A percentile compares a stretch with the other conserved stretches of the same genome.
These are phyloP conservation scores for Fusarium ramigenum DNA, from an alignment of 2,329 filamentous ascomycete species.

Conservation along the genomic window DNA sequence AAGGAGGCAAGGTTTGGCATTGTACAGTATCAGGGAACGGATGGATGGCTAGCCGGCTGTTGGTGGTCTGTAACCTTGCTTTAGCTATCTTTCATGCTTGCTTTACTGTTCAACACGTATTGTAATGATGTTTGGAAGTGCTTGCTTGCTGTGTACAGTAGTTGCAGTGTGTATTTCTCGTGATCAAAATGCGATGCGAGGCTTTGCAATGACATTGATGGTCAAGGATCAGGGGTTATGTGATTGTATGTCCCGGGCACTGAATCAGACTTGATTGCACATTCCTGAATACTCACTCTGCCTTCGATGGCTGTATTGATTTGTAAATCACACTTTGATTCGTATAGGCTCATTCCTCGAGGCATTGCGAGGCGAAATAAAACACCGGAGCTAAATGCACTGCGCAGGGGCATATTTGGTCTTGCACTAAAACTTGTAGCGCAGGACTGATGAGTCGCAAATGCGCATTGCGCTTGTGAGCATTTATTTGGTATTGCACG, in stretches of 20 bases:
- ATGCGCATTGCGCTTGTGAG: background rate
- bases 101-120: conserved; percentile 18
- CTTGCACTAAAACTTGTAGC: background rate
- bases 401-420: background rate
- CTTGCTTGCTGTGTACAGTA: background rate
- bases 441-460: background rate
- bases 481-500: background rate
- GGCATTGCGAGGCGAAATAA: background rate
- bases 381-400: background rate
- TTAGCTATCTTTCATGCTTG: conserved; percentile 30
- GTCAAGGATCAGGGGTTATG: background rate
- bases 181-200: background rate
- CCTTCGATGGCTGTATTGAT: background rate
- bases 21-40: conserved; percentile 29
- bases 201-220: background rate
- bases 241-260: background rate
- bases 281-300: background rate
- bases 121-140: conserved; percentile 14
- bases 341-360: background rate
- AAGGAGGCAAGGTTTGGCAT: conserved; percentile 22
- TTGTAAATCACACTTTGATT: background rate
- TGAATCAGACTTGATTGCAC: background rate
- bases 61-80: conserved; percentile 19
- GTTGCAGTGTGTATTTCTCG: background rate
- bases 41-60: conserved; percentile 14